Conservation (phyloP, 2,329 filamentous ascomycete species). For the Delphinella strobiligena region DNA sequence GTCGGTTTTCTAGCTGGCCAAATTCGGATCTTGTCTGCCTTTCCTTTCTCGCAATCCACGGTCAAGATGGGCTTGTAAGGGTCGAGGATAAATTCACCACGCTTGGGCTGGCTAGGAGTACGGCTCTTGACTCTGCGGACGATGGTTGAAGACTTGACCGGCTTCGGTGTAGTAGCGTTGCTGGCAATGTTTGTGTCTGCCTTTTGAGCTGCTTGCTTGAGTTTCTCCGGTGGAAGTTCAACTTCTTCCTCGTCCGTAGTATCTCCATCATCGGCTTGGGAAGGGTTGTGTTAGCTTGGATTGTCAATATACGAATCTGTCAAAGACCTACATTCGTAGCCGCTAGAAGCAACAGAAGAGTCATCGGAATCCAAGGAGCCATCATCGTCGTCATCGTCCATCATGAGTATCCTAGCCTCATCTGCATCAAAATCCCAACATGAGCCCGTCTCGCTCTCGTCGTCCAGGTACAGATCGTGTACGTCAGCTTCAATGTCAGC, state of each 20-base stretch:
- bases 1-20: slow-evolving; percentile 12
- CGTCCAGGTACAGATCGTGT: slow-evolving; percentile 13
- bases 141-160: slow-evolving; percentile 2
- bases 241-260: slow-evolving; percentile 20
- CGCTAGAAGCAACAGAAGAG: slow-evolving; percentile 15
- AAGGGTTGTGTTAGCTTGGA: too few species aligned
- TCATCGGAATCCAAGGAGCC: slow-evolving; percentile 17
- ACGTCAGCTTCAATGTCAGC: slow-evolving; percentile 15
- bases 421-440: slow-evolving; percentile 24
- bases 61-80: slow-evolving; percentile 11
- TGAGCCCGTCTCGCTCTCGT: slow-evolving; percentile 19
- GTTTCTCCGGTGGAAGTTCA: slow-evolving; percentile 6
- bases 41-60: slow-evolving; percentile 9
- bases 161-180: slow-evolving; percentile 4
- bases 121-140: slow-evolving; percentile 9
- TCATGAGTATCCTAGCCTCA: slow-evolving; percentile 16
- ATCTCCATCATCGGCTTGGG: slow-evolving; percentile 23
- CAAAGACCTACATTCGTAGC: slow-evolving; percentile 19
- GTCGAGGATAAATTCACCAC: slow-evolving; percentile 18
- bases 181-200: slow-evolving; percentile 6
- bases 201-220: neutral
- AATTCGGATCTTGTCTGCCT: slow-evolving; percentile 9
- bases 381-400: slow-evolving; percentile 21
- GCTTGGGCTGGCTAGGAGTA: slow-evolving; percentile 9
- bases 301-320: slow-evolving; percentile 3